phyloP scores from a whole-genome alignment of 2,329 filamentous ascomycete species.

The Calonectria pseudoturangicola region DNA sequence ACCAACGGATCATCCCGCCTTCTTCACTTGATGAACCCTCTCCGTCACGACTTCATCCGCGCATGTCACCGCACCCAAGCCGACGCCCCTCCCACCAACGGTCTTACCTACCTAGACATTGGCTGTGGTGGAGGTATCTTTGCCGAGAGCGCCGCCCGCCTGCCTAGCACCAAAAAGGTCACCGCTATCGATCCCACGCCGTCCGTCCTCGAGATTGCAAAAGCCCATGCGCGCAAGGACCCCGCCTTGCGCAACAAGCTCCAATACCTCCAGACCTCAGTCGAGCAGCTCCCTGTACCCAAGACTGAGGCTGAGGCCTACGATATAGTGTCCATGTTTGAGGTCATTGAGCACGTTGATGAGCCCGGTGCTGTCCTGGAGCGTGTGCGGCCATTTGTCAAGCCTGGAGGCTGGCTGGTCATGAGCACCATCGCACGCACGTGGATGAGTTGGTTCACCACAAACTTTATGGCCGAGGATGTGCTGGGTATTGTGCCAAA shows the following conservation, averaged over 20 bases:
- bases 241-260: slow-evolving; percentile 79
- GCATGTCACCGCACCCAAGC: slow-evolving; percentile 77
- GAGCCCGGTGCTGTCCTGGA: slow-evolving; percentile 84
- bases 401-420: slow-evolving; percentile 94
- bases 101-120: slow-evolving; percentile 87
- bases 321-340: slow-evolving; percentile 92
- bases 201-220: slow-evolving; percentile 84
- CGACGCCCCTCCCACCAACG: slow-evolving; percentile 59
- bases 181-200: slow-evolving; percentile 87
- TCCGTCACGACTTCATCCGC: slow-evolving; percentile 93
- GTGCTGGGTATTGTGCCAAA: slow-evolving; percentile 89
- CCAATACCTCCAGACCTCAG: slow-evolving; percentile 83
- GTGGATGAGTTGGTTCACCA: slow-evolving; percentile 92
- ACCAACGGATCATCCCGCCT: slow-evolving; percentile 93
- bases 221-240: slow-evolving; percentile 83
- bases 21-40: slow-evolving; percentile 97
- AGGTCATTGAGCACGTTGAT: slow-evolving; percentile 95
- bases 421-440: slow-evolving; percentile 94
- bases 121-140: slow-evolving; percentile 98
- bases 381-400: slow-evolving; percentile 83
- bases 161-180: slow-evolving; percentile 77
- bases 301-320: slow-evolving; percentile 68
- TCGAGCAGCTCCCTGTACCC: slow-evolving; percentile 79
- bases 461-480: slow-evolving; percentile 94
- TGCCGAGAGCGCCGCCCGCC: slow-evolving; percentile 87